These are phyloP conservation scores for Carpinus fangiana DNA, from an alignment of 306 rosid genomes.

Conservation along the genomic window DNA sequence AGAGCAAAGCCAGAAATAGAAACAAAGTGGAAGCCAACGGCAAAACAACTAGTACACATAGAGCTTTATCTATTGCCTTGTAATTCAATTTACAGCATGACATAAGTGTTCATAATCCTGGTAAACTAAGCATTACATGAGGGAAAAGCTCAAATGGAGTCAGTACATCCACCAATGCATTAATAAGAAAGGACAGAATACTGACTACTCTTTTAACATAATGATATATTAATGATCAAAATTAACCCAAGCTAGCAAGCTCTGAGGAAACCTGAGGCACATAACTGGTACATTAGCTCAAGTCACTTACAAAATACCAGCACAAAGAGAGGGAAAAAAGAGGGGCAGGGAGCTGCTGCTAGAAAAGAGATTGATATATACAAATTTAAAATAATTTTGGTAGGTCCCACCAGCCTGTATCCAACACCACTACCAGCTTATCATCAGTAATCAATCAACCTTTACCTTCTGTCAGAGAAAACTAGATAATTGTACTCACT, in stretches of 20 bases:
- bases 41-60: constrained; percentile 1
- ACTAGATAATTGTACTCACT: background rate
- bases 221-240: background rate
- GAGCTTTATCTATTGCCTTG: background rate
- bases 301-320: background rate
- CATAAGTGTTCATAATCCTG: background rate
- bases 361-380: background rate
- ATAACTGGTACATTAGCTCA: background rate
- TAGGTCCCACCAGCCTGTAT: background rate
- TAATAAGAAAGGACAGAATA: background rate
- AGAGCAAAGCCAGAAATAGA: background rate
- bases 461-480: background rate
- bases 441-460: background rate
- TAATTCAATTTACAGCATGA: background rate
- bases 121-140: background rate
- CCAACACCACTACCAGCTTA: background rate
- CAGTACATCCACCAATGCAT: background rate
- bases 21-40: constrained; percentile 12
- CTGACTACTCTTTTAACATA: background rate
- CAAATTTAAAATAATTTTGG: background rate
- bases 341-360: background rate
- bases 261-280: constrained; percentile 2
- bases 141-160: background rate
- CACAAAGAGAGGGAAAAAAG: background rate
- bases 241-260: background rate